Conservation (phyloP, 2,329 filamentous ascomycete species). For the Fusarium aywerte region DNA sequence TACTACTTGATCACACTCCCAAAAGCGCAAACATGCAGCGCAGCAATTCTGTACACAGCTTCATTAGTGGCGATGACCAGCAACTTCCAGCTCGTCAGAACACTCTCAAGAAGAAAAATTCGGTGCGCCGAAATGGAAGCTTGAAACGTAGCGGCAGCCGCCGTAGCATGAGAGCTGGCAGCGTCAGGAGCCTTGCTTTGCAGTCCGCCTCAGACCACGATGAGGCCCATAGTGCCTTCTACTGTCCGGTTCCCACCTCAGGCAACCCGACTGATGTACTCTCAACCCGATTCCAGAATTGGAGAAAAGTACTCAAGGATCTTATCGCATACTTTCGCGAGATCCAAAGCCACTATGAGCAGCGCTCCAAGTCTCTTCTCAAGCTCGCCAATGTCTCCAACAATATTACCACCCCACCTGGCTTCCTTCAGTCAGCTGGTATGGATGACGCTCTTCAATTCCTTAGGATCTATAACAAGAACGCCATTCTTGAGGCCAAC, state of each 20-base stretch:
- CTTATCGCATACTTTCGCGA: constrained; percentile 94
- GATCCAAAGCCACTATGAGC: constrained; percentile 88
- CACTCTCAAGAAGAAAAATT: constrained; percentile 90
- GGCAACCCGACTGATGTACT: constrained; percentile 90
- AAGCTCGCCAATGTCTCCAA: constrained; percentile 88
- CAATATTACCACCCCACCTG: constrained; percentile 77
- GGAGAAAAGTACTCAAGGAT: constrained; percentile 95
- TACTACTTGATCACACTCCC: constrained; percentile 62
- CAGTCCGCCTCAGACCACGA: constrained; percentile 75
- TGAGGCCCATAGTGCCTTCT: constrained; percentile 84
- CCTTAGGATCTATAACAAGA: constrained; percentile 83
- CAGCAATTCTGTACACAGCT: constrained; percentile 69
- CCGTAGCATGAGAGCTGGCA: constrained; percentile 84
- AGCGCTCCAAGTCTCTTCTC: constrained; percentile 80
- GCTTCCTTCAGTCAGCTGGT: constrained; percentile 84
- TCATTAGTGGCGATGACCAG: constrained; percentile 59
- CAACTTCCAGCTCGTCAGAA: constrained; percentile 64
- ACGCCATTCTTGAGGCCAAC: constrained; percentile 80
- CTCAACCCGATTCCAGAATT: constrained; percentile 92
- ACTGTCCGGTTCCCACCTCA: constrained; percentile 86
- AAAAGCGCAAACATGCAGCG: constrained; percentile 62
- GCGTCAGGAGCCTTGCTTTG: constrained; percentile 81
- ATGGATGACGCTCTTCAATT: constrained; percentile 87
- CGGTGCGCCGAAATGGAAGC: constrained; percentile 77
- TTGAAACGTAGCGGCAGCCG: constrained; percentile 83